A percentile compares a stretch with the other conserved stretches of the same genome.
phyloP scores from a whole-genome alignment of 768 basidiomycete genomes.

The Russula brevipes region DNA sequence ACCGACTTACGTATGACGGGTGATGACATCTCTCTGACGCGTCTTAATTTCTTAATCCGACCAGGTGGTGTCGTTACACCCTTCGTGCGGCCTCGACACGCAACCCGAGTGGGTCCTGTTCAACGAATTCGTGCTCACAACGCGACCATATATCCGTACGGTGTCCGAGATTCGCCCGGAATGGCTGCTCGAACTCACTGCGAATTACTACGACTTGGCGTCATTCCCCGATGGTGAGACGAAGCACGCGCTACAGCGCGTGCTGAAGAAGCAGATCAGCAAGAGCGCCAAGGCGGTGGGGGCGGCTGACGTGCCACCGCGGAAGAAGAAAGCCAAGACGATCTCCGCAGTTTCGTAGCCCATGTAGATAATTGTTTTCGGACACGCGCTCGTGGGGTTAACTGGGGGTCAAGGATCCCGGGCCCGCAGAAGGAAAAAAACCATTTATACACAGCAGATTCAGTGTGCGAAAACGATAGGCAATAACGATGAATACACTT shows the following conservation, averaged over 20 bases:
- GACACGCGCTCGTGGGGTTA: neutral
- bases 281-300: neutral
- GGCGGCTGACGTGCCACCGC: neutral
- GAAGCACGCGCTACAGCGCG: slow-evolving; percentile 44
- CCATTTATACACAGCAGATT: too few species aligned
- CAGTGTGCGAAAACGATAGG: too few species aligned
- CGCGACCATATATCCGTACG: slow-evolving; percentile 82
- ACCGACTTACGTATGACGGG: neutral
- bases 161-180: slow-evolving; percentile 83
- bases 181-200: slow-evolving; percentile 68
- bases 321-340: slow-evolving; percentile 7
- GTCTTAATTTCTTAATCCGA: neutral
- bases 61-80: slow-evolving; percentile 71
- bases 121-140: slow-evolving; percentile 94
- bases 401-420: neutral
- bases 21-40: neutral
- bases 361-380: neutral
- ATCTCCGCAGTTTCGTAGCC: neutral
- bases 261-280: slow-evolving; percentile 11
- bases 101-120: slow-evolving; percentile 91
- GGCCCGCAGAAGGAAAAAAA: too few species aligned
- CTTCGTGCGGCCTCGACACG: slow-evolving; percentile 80
- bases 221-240: slow-evolving; percentile 66
- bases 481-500: too few species aligned
- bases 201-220: slow-evolving; percentile 62